A percentile compares a stretch with the other conserved stretches of the same genome.
These are phyloP conservation scores for Aspergillus hortae DNA, from an alignment of 2,329 filamentous ascomycete genomes.

Conservation along the genomic window DNA sequence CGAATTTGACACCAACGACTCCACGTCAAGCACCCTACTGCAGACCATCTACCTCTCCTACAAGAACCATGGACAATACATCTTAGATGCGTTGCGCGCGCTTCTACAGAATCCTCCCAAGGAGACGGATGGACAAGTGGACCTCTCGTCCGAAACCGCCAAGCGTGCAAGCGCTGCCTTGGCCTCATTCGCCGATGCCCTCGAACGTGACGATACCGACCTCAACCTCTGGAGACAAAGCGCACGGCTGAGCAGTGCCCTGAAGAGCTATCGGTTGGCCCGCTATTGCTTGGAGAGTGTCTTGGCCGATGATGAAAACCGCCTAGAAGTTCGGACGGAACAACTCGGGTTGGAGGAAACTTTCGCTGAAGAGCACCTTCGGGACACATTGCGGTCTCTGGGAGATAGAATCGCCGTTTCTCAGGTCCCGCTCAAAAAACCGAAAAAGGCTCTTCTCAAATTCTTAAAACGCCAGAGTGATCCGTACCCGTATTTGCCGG, in stretches of 20 bases:
- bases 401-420: slow-evolving; percentile 54
- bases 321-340: slow-evolving; percentile 50
- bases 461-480: slow-evolving; percentile 54
- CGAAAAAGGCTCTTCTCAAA: slow-evolving; percentile 51
- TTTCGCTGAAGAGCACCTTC: slow-evolving; percentile 51
- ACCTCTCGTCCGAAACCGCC: slow-evolving; percentile 20
- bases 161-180: slow-evolving; percentile 44
- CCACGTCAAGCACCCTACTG: slow-evolving; percentile 73
- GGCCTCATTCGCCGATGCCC: slow-evolving; percentile 56
- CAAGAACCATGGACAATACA: slow-evolving; percentile 92
- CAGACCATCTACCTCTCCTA: slow-evolving; percentile 90
- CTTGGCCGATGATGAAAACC: slow-evolving; percentile 58
- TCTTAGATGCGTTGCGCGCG: slow-evolving; percentile 69
- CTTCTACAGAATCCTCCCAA: slow-evolving; percentile 31
- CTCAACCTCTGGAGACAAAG: slow-evolving; percentile 62
- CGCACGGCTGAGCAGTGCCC: slow-evolving; percentile 54
- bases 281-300: slow-evolving; percentile 63
- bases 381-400: slow-evolving; percentile 47
- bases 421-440: slow-evolving; percentile 48
- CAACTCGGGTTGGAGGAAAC: slow-evolving; percentile 58
- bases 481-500: slow-evolving; percentile 48
- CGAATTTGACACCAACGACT: slow-evolving; percentile 64
- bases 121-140: slow-evolving; percentile 12
- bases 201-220: slow-evolving; percentile 64
- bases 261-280: slow-evolving; percentile 57